A percentile compares a stretch with the other conserved stretches of the same genome.
phyloP scores from a whole-genome alignment of 2,329 filamentous ascomycete species.

The Ambrosiella cleistominuta region DNA sequence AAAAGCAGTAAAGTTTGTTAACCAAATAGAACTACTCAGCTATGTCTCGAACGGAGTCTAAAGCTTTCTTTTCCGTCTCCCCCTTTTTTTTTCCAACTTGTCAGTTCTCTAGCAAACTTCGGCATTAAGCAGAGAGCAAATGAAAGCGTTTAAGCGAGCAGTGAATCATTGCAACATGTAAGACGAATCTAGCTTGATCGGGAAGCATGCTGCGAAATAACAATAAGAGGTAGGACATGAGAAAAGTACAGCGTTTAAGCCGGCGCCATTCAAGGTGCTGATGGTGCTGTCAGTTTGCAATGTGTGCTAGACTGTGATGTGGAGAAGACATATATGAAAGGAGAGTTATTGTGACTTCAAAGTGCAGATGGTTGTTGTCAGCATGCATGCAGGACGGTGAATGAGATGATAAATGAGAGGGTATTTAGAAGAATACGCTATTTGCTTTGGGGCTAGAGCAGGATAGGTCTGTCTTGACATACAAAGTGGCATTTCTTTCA shows the following conservation, averaged over 20 bases:
- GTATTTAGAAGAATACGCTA: too few species aligned
- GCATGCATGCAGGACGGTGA: neutral
- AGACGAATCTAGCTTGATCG: neutral
- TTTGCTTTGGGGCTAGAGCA: too few species aligned
- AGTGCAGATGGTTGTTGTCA: neutral
- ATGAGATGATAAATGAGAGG: neutral
- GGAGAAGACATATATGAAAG: neutral
- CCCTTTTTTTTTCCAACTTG: neutral
- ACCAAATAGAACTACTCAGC: too few species aligned
- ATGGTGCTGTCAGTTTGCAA: neutral
- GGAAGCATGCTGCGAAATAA: neutral
- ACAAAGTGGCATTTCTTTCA: too few species aligned
- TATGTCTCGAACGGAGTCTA: too few species aligned
- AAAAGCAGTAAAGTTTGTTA: neutral
- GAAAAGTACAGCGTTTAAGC: neutral
- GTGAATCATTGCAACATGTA: neutral
- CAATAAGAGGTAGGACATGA: neutral
- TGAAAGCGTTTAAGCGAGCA: neutral
- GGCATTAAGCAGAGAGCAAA: neutral
- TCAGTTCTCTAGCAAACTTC: neutral
- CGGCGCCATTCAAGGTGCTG: neutral
- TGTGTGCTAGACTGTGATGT: neutral
- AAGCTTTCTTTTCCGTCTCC: too few species aligned
- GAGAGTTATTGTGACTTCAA: neutral
- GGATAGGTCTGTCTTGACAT: too few species aligned